Base-by-base conservation (phyloP, 306 rosid species). In the Cicer chorassanicum region DNA sequence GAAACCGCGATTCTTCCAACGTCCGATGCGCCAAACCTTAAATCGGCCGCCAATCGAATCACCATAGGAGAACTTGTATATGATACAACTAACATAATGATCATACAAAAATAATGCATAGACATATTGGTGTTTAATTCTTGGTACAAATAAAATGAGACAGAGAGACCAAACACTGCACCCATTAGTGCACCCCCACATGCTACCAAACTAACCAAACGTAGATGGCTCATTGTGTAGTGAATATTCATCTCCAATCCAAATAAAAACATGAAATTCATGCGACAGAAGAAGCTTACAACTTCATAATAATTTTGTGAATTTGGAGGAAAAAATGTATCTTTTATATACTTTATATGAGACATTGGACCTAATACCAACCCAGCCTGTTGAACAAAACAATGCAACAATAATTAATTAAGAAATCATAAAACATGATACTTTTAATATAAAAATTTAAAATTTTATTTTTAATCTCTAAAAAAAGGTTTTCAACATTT, bases 1-100 rank as follows among this genome's bases (percentile, higher is more conserved):
- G 88, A 74, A 4, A 90, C 78, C 0, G 93, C 99, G 0, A 88
- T 79, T 38, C 92, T 80, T 0, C 99, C 99, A 0, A 88, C 82
- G 5, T 88, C 77, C 0, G 99, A 88, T 0, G 96, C 87, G 0
- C 85, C 85, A 8, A 94, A 88, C 43, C 83, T 86, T 53, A 94
- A 34, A 53, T 94, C 99, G 0, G 88, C 82, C 0, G 96, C 87
- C 36, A 94, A 66, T 24, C 97, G 97, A n/a, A 86, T 86, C 65
- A 94, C 97, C 46, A 94, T 86, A 0, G 99, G 97, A 15, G 95
- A 88, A n/a, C 95, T 89, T 4, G 99, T 84, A 87, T 94, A 91
- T 41, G 91, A 62, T 1, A 88, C 12, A 4, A 88, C 66, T 18
- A 92, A 66, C 89, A 90, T 88, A 8, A 85, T 49, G 50, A 82